Evolutionary conservation across 805 yeast species (phyloP).

Genomic region (Kodamaea leandrae): DNA sequence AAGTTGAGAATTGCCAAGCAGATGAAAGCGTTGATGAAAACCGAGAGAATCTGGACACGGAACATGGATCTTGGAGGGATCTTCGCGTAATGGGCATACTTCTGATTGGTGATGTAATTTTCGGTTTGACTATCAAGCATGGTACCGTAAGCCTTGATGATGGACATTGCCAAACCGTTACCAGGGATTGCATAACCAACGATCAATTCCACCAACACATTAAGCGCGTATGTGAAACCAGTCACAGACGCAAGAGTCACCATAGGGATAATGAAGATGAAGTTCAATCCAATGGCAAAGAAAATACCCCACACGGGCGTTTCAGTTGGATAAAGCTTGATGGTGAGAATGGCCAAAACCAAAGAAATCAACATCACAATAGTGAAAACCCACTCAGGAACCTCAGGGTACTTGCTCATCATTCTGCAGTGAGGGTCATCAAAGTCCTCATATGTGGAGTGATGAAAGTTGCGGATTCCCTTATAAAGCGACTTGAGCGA

Average conservation of each 20-base stretch:
- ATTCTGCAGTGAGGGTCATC: slow-evolving; percentile 31
- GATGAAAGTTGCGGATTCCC: slow-evolving; percentile 17
- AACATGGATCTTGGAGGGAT: slow-evolving; percentile 62
- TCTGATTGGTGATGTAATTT: slow-evolving; percentile 53
- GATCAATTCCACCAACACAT: slow-evolving; percentile 37
- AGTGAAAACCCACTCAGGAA: slow-evolving; percentile 32
- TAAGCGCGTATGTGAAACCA: slow-evolving; percentile 32
- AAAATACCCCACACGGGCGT: slow-evolving; percentile 39
- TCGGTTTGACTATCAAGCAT: slow-evolving; percentile 58
- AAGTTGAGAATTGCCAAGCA: slow-evolving; percentile 23
- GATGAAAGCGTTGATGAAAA: slow-evolving; percentile 20
- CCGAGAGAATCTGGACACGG: slow-evolving; percentile 29
- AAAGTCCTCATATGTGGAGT: slow-evolving; percentile 30
- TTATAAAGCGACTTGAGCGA: slow-evolving; percentile 14
- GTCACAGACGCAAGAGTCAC: slow-evolving; percentile 28
- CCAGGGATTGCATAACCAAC: slow-evolving; percentile 39
- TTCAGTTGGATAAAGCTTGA: slow-evolving; percentile 29
- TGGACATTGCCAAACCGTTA: slow-evolving; percentile 36
- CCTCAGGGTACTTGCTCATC: slow-evolving; percentile 34
- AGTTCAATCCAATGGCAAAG: slow-evolving; percentile 32
- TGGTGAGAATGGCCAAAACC: slow-evolving; percentile 32
- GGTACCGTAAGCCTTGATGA: slow-evolving; percentile 59
- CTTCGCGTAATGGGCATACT: slow-evolving; percentile 63
- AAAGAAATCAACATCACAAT: slow-evolving; percentile 25
- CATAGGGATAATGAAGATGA: slow-evolving; percentile 33